Conservation (phyloP, 305 asterid genomes). For the Fraxinus greggii region DNA sequence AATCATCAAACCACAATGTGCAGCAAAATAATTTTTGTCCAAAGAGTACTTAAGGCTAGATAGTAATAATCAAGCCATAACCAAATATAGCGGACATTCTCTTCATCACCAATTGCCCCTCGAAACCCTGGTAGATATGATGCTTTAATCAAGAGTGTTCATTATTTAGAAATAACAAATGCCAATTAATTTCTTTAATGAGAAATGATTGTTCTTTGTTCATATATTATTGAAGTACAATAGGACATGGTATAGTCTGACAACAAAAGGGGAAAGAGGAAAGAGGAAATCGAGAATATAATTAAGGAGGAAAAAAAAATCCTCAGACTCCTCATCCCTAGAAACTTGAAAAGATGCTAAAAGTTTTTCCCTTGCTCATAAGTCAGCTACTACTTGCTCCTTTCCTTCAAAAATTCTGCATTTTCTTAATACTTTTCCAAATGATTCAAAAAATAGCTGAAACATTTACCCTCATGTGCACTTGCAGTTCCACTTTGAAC, state of each 20-base stretch:
- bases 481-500: constrained; percentile 12
- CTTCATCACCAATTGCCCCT: neutral
- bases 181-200: neutral
- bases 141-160: neutral
- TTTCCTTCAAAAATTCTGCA: neutral
- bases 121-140: neutral
- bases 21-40: neutral
- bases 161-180: neutral
- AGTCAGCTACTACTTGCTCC: neutral
- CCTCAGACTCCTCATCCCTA: neutral
- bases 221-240: neutral
- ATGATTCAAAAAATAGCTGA: neutral
- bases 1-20: constrained; percentile 1
- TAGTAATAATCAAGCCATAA: neutral
- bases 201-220: neutral
- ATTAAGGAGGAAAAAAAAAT: neutral
- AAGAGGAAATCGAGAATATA: neutral
- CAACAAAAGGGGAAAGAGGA: neutral
- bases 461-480: neutral
- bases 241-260: neutral
- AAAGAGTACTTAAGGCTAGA: constrained; percentile 9
- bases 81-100: neutral
- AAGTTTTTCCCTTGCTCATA: neutral
- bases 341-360: neutral
- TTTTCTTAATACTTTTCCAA: neutral